These are phyloP conservation scores for Ambrosia hybrid DNA, from an alignment of 140 eudicot species.

Conservation along the genomic window DNA sequence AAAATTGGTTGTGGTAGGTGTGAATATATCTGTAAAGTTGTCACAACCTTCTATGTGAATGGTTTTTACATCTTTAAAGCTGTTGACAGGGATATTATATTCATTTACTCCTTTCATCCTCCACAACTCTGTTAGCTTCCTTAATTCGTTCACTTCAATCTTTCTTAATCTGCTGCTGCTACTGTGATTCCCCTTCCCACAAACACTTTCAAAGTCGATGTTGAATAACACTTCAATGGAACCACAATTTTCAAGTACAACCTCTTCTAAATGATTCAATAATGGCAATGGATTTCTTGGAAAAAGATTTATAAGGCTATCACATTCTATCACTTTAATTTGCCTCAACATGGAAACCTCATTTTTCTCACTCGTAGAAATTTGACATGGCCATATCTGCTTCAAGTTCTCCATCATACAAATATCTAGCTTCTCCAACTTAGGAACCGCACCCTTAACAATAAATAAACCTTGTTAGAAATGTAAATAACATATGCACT, in stretches of 20 bases:
- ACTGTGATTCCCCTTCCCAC: background rate
- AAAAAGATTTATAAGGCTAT: constrained; percentile 13
- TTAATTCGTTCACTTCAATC: rapidly evolving
- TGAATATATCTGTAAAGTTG: background rate
- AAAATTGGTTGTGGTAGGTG: constrained; percentile 8
- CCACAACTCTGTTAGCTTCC: constrained; percentile 15
- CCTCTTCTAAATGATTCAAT: constrained; percentile 11
- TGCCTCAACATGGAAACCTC: background rate
- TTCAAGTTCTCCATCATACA: background rate
- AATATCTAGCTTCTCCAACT: constrained; percentile 3
- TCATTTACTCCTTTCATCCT: background rate
- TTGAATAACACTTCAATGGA: constrained; percentile 22
- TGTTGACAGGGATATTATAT: background rate
- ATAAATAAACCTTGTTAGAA: background rate
- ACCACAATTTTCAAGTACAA: background rate
- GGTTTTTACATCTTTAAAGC: background rate
- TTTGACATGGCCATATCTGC: constrained; percentile 7
- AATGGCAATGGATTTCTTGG: constrained; percentile 12
- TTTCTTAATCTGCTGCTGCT: background rate
- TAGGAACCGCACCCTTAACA: background rate
- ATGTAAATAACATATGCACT: background rate
- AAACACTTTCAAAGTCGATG: background rate
- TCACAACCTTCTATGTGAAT: background rate
- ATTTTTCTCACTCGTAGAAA: background rate
- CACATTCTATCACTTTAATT: background rate